Conservation (phyloP, 129 eudicot species). For the Chrysanthemum makinoi region DNA sequence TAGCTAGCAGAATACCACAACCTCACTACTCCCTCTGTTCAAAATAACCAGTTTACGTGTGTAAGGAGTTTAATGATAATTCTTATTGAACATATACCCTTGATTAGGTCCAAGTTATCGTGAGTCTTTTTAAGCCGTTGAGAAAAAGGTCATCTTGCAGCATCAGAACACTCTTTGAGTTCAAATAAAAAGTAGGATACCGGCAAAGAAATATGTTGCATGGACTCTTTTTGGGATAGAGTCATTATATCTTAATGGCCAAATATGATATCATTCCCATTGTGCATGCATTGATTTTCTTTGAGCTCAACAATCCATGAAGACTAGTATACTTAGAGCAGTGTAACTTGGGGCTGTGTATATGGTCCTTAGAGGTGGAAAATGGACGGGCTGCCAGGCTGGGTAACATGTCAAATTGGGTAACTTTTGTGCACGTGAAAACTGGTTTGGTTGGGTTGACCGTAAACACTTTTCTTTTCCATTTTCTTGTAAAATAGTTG, state of each 20-base stretch:
- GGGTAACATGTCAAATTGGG: background rate
- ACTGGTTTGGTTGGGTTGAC: too few species aligned
- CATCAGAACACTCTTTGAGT: background rate
- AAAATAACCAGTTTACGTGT: background rate
- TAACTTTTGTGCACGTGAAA: too few species aligned
- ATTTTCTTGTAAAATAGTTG: too few species aligned
- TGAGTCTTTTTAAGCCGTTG: background rate
- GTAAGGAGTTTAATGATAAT: background rate
- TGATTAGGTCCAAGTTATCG: background rate
- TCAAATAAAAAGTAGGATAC: too few species aligned
- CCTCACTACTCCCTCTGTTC: background rate
- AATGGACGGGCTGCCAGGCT: background rate
- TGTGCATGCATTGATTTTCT: background rate
- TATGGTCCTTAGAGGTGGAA: too few species aligned
- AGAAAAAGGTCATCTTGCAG: background rate
- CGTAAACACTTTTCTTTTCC: too few species aligned
- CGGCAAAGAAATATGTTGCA: too few species aligned
- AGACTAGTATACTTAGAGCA: too few species aligned
- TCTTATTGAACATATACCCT: background rate
- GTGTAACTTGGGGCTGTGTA: too few species aligned
- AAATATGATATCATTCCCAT: background rate
- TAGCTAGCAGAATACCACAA: constrained; percentile 5
- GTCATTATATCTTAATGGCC: too few species aligned
- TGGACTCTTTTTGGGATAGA: background rate
- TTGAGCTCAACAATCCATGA: background rate